These are phyloP conservation scores for Kwoniella shandongensis DNA, from an alignment of 768 basidiomycete species.

Conservation along the genomic window DNA sequence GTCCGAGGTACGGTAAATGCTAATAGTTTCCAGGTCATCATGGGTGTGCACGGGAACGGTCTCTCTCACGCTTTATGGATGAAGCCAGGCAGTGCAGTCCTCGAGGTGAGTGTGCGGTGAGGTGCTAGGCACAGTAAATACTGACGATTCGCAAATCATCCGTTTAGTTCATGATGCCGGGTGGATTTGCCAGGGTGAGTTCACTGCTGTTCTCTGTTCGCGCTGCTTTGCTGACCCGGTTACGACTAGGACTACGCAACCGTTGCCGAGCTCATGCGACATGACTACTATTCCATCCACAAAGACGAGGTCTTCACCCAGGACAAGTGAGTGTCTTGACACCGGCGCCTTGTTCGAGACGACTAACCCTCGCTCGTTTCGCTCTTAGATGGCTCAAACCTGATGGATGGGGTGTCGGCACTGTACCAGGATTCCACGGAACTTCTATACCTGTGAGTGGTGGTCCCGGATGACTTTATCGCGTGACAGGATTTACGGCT, in stretches of 20 bases:
- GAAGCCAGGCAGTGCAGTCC: slow-evolving; percentile 36
- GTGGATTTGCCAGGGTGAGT: slow-evolving; percentile 42
- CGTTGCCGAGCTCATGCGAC: slow-evolving; percentile 35
- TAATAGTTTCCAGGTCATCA: too few species aligned
- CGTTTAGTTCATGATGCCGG: slow-evolving; percentile 33
- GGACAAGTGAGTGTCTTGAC: slow-evolving; percentile 10
- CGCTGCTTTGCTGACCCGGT: background rate
- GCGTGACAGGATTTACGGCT: background rate
- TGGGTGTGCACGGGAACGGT: slow-evolving; percentile 48
- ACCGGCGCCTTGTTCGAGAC: background rate
- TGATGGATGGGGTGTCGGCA: slow-evolving; percentile 25
- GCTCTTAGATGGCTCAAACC: slow-evolving; percentile 16
- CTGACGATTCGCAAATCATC: background rate
- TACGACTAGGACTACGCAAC: slow-evolving; percentile 36
- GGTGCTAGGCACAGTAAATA: background rate
- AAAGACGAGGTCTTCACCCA: slow-evolving; percentile 27
- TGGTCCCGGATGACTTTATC: background rate
- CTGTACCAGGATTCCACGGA: slow-evolving; percentile 24
- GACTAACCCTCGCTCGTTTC: background rate
- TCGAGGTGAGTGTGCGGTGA: slow-evolving; percentile 27
- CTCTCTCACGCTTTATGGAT: slow-evolving; percentile 43
- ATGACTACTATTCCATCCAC: slow-evolving; percentile 42
- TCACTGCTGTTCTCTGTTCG: background rate
- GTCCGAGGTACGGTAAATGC: too few species aligned
- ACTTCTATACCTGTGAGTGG: slow-evolving; percentile 22